Conservation (phyloP, 2,329 filamentous ascomycete species). For the Aulographum hederae region DNA sequence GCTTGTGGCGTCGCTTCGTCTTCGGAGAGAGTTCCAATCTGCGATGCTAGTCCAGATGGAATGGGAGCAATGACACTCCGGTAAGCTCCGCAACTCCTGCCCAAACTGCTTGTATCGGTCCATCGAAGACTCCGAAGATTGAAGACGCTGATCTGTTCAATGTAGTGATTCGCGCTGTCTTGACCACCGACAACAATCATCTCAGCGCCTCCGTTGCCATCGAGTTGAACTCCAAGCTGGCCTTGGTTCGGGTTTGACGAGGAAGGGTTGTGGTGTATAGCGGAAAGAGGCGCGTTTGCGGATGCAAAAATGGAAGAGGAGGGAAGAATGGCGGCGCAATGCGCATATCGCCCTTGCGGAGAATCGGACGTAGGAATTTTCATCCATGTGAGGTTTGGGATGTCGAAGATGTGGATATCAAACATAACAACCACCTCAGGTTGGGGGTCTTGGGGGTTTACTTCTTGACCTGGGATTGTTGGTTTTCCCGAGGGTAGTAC, state of each 20-base stretch:
- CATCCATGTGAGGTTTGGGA: conserved; percentile 66
- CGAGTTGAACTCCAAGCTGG: conserved; percentile 69
- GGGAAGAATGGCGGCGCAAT: conserved; percentile 83
- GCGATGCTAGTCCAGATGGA: conserved; percentile 42
- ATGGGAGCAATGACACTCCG: conserved; percentile 85
- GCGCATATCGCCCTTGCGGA: conserved; percentile 87
- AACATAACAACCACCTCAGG: conserved; percentile 94
- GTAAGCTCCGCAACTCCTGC: conserved; percentile 90
- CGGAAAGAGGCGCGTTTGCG: conserved; percentile 63
- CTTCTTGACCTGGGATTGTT: conserved; percentile 18
- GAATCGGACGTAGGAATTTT: conserved; percentile 63
- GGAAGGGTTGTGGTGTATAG: conserved; percentile 75
- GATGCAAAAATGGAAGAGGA: conserved; percentile 80
- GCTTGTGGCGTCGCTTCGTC: conserved; percentile 8
- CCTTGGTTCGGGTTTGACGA: conserved; percentile 71
- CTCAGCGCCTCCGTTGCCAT: conserved; percentile 81
- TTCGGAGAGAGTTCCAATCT: conserved; percentile 41
- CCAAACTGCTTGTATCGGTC: conserved; percentile 74
- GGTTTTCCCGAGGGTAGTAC: conserved; percentile 23
- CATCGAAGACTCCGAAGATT: conserved; percentile 89
- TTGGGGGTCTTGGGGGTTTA: conserved; percentile 39
- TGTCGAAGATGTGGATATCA: conserved; percentile 90
- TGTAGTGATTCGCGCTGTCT: conserved; percentile 95
- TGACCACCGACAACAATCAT: conserved; percentile 96
- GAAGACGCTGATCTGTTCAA: conserved; percentile 97